These are phyloP conservation scores for Fusarium sp. DNA, from an alignment of 2,329 filamentous ascomycete species.

Conservation along the genomic window DNA sequence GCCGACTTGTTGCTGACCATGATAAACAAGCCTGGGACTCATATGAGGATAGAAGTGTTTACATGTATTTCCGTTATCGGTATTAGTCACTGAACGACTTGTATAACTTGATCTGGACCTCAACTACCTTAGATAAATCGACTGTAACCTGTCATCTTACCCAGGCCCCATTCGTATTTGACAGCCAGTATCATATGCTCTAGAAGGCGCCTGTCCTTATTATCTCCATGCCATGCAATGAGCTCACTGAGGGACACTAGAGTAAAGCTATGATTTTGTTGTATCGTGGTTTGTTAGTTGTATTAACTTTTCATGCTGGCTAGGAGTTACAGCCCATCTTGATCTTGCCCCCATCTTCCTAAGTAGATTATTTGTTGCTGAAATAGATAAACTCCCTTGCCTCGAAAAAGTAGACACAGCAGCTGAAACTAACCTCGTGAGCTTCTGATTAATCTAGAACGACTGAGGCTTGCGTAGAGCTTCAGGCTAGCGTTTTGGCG, in stretches of 20 bases:
- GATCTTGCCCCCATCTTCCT: accelerated
- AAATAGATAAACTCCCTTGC: background rate
- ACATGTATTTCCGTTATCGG: accelerated
- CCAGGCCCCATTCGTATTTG: too few relatives aligned
- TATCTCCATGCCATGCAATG: too few relatives aligned
- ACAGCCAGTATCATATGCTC: too few relatives aligned
- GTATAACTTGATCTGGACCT: too few relatives aligned
- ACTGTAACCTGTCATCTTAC: too few relatives aligned
- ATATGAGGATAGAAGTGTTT: background rate
- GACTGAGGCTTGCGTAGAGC: background rate
- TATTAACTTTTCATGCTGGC: background rate
- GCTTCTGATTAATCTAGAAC: background rate
- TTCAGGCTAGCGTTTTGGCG: background rate
- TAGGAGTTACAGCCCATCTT: background rate
- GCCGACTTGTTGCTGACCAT: background rate
- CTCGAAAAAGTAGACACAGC: too few relatives aligned
- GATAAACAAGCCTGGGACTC: background rate
- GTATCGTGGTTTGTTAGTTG: accelerated
- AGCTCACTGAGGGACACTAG: accelerated
- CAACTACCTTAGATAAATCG: too few relatives aligned
- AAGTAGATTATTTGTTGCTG: accelerated
- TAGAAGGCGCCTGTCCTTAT: accelerated
- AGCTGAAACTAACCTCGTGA: background rate
- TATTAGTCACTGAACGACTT: accelerated
- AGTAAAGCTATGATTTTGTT: too few relatives aligned